Base-by-base conservation (phyloP, 768 basidiomycete species). In the Mrakia hoshinonis region DNA sequence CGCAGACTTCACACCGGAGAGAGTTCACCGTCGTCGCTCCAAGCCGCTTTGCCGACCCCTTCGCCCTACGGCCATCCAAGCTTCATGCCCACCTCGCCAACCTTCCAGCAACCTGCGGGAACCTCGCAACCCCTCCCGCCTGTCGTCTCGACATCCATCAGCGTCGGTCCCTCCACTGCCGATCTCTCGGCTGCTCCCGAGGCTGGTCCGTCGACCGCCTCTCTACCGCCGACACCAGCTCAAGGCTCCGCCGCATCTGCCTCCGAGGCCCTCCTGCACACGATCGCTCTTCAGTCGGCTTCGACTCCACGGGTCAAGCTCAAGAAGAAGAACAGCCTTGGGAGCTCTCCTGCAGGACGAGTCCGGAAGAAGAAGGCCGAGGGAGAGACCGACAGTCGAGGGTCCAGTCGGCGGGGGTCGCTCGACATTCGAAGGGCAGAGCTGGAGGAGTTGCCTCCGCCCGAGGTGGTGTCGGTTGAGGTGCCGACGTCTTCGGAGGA, bases 301-400 rank as follows among this genome's bases (percentile, higher is more conserved):
- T 22, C 20, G 58, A 61, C 58, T 2, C 58, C 58, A 31, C 58
- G 36, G 58, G 58, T 61, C 3, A 61, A 61, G 58, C 36, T 61
- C 31, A 61, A 36, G 58, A 61, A 61, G 58, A 61, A 38, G 34
- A 31, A 61, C 20, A 61, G 34, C n/a, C 4, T 38, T 22, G 58
- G 58, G 36, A 22, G 22, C 22, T 61, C 58, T 31, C 58, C 58
- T 15, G 58, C n/a, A 1, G 58, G 58, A 20, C 31, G n/a, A 22
- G 34, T 61, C 15, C 34, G 58, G 58, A 61, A 10, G 58, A 61
- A 61, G 34, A 34, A 38, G 34, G 31, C 34, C 31, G 26, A 24
- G 4, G 54, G 54, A 36, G 58, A 61, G 58, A 61, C 31, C 10
- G 31, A 31, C 31, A 61, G 58, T n/a, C 34, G 22, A 20, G 58